Percentiles rank a stretch among this genome's conserved stretches.
Evolutionary conservation across 2,329 filamentous ascomycete genomes (phyloP).

Genomic region (Achaetomium macrosporum): DNA sequence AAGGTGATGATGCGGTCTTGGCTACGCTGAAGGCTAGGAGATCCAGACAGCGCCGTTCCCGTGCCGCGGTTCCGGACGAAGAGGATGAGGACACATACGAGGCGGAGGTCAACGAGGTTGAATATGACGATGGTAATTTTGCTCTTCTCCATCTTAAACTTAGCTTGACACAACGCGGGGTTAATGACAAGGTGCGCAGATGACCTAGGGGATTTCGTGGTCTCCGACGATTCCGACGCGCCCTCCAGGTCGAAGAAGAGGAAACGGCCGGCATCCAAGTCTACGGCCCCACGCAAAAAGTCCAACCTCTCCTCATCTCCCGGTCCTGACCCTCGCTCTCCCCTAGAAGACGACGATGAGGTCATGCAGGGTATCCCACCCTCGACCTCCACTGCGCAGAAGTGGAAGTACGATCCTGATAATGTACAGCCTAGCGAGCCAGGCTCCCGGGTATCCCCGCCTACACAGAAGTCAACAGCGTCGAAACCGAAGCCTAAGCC

Average conservation of each 20-base stretch:
- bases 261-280: slow-evolving; percentile 57
- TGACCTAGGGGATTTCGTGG: slow-evolving; percentile 84
- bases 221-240: slow-evolving; percentile 78
- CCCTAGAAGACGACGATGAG: slow-evolving; percentile 42
- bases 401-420: slow-evolving; percentile 66
- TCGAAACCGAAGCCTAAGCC: slow-evolving; percentile 58
- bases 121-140: slow-evolving; percentile 45
- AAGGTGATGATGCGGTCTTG: slow-evolving; percentile 71
- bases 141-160: background rate
- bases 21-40: slow-evolving; percentile 35
- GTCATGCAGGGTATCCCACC: slow-evolving; percentile 49
- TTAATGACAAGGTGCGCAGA: slow-evolving; percentile 29
- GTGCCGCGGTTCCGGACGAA: slow-evolving; percentile 61
- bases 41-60: slow-evolving; percentile 40
- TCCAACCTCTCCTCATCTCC: slow-evolving; percentile 45
- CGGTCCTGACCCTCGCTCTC: slow-evolving; percentile 17
- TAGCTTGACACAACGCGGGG: slow-evolving; percentile 12
- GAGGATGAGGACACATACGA: slow-evolving; percentile 66
- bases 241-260: slow-evolving; percentile 60
- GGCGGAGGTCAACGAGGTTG: slow-evolving; percentile 52
- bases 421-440: slow-evolving; percentile 34
- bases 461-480: slow-evolving; percentile 25
- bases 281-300: slow-evolving; percentile 54
- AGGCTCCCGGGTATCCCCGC: slow-evolving; percentile 17
- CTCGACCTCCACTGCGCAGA: slow-evolving; percentile 65